Evolutionary conservation across 257 asterid species (phyloP), one percentile per base, ranked within the genome.

Genomic region (Solanum lignicaule): DNA sequence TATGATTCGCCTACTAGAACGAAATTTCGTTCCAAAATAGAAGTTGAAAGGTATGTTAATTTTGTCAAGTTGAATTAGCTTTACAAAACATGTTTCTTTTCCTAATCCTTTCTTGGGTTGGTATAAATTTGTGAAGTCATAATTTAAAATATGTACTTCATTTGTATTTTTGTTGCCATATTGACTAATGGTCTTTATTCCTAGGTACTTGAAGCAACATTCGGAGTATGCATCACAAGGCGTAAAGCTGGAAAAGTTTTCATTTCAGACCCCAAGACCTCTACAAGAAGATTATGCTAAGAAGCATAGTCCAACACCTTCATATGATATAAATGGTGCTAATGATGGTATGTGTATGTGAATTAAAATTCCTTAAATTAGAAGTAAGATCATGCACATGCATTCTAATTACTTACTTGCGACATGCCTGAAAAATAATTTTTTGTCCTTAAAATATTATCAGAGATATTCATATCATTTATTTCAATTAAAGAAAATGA

Each of bases 261-360:
- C 98, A 91, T 95, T 97, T 87, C 96, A 93, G 90, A 94, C 89
- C 83, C 98, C 99, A 66, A 93, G 90, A 88, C 98, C 97, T 36
- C 89, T 95, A 91, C 94, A 91, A 60, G 94, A 93, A 13, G 90
- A 93, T 90, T 94, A 95, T 92, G 94, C 91, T 35, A 91, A 89
- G 87, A 97, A 91, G 90, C 98, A 93, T 88, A 92, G 92, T 76
- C 74, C 89, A 83, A 87, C 92, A 21, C 85, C 79, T 82, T 35
- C 87, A 43, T 52, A 20, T 74, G 92, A 85, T 87, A 91, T 86
- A 21, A 88, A 76, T 78, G 90, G 81, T 88, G 33, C 58, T 89
- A 52, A 94, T 38, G 93, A 90, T 92, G 93, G 96, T 89, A 87
- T 60, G 46, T 9, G 46, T 39, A 9, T 41, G 5, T 41, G 48